Base-by-base conservation (phyloP, 441 rosid genomes). In the Caryocar brasiliense region DNA sequence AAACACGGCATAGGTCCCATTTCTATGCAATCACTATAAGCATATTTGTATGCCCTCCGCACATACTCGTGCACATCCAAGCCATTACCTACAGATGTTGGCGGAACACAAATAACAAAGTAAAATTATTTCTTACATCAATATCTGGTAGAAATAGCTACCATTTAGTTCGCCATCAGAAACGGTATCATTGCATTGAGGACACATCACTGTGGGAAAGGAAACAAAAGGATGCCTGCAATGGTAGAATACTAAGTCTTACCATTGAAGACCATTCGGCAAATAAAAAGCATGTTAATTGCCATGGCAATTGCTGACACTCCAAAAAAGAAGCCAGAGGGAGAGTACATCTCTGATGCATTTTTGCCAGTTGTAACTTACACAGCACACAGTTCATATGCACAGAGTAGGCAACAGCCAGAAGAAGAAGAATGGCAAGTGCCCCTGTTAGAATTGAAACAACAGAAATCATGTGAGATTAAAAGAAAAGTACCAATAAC, bases 21-120 rank as follows among this genome's bases (percentile, higher is more conserved):
- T 73, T 90, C 99, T 51, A 94, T 77, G 67, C 96, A 84, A 70
- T 94, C 99, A 49, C 95, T 81, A 68, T 94, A 90, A 35, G 99
- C 99, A 85, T 90, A 94, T 62, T 83, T 94, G 63, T 94, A 94
- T 34, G 99, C 96, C 68, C 76, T 82, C 53, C 98, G 80, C 23
- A 94, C 99, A 85, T 94, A 94, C 68, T 90, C 99, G 58, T 94
- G 98, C 61, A 94, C 95, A 73, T 94, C 94, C 65, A 94, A 72
- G 68, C 99, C 98, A 69, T 90, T 94, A 61, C 99, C 99, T 94
- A 77, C 35, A 52, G 51, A 29, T 9, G 53, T 51, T 43, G 49
- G 41, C 47, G 7, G 19, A 69, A 62, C 26, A 33, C 47, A 48
- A 30, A 17, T 6, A 63, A 46, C 51, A 62, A 52, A 37, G 22